phyloP scores from a whole-genome alignment of 2,329 filamentous ascomycete genomes.

The Neobulgaria alba region DNA sequence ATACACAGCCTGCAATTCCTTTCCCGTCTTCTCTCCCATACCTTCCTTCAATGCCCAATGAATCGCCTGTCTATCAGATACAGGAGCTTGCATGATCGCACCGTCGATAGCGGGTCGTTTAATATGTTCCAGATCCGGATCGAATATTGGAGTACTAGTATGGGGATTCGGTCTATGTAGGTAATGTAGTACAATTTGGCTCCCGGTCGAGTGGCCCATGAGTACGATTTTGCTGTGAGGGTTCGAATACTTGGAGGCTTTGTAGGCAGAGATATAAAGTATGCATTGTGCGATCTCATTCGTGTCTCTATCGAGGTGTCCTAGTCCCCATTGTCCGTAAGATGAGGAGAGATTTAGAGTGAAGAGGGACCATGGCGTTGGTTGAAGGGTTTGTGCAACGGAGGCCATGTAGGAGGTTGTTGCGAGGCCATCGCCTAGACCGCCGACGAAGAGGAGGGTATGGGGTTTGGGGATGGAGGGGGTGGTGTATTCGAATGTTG shows the following conservation, averaged over 20 bases:
- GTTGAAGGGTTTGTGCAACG: constrained; percentile 30
- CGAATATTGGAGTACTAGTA: background rate
- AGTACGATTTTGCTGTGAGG: constrained; percentile 55
- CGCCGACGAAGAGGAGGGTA: constrained; percentile 47
- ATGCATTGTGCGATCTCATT: constrained; percentile 41
- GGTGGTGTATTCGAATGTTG: constrained; percentile 28
- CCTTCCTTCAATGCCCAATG: constrained; percentile 30
- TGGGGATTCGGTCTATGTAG: constrained; percentile 25
- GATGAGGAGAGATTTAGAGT: constrained; percentile 37
- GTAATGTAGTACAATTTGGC: constrained; percentile 61
- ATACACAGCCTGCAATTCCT: constrained; percentile 28
- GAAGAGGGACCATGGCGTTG: constrained; percentile 36
- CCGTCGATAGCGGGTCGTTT: constrained; percentile 44
- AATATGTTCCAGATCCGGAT: constrained; percentile 20
- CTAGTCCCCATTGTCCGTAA: constrained; percentile 33
- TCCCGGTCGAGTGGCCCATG: constrained; percentile 63
- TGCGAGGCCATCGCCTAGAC: constrained; percentile 43
- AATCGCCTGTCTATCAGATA: constrained; percentile 53
- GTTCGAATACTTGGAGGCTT: constrained; percentile 31
- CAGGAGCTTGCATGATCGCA: constrained; percentile 58
- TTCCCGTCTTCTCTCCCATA: constrained; percentile 26
- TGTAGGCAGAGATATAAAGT: constrained; percentile 35
- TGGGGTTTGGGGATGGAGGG: constrained; percentile 6
- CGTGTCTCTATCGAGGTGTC: constrained; percentile 39
- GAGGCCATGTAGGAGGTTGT: constrained; percentile 39